These are phyloP conservation scores for Colletotrichum plurivorum DNA, from an alignment of 2,329 filamentous ascomycete genomes.

Conservation along the genomic window DNA sequence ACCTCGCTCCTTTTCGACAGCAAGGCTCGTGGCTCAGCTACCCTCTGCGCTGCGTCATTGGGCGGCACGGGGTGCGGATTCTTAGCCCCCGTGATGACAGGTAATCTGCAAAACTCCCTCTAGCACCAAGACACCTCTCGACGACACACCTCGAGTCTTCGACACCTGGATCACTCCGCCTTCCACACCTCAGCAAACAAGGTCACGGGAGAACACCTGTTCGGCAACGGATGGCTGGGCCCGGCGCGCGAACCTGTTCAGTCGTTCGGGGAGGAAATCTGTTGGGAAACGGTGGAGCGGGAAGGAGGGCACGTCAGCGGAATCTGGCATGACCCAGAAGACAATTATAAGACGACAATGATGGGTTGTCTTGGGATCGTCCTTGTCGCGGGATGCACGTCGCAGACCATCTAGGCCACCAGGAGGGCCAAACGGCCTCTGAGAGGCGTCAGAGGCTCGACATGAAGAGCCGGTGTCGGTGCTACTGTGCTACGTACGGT, in stretches of 20 bases:
- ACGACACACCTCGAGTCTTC: neutral
- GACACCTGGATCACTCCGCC: conserved; percentile 16
- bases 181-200: conserved; percentile 6
- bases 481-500: neutral
- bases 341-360: conserved; percentile 38
- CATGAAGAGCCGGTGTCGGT: conserved; percentile 29
- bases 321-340: conserved; percentile 34
- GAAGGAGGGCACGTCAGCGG: conserved; percentile 23
- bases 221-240: conserved; percentile 8
- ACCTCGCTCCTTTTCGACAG: conserved; percentile 46
- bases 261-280: conserved; percentile 14
- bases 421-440: conserved; percentile 7
- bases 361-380: conserved; percentile 33
- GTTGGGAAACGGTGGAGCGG: conserved; percentile 27
- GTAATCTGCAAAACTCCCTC: conserved; percentile 6
- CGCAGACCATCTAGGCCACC: conserved; percentile 32
- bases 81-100: conserved; percentile 35
- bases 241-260: conserved; percentile 11
- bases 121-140: conserved; percentile 9
- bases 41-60: conserved; percentile 27
- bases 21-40: conserved; percentile 54
- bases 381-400: conserved; percentile 34
- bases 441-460: conserved; percentile 4
- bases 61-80: conserved; percentile 29
- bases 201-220: conserved; percentile 27